These are phyloP conservation scores for Tubosaeta brunneosetosa DNA, from an alignment of 768 basidiomycete species.

Conservation along the genomic window DNA sequence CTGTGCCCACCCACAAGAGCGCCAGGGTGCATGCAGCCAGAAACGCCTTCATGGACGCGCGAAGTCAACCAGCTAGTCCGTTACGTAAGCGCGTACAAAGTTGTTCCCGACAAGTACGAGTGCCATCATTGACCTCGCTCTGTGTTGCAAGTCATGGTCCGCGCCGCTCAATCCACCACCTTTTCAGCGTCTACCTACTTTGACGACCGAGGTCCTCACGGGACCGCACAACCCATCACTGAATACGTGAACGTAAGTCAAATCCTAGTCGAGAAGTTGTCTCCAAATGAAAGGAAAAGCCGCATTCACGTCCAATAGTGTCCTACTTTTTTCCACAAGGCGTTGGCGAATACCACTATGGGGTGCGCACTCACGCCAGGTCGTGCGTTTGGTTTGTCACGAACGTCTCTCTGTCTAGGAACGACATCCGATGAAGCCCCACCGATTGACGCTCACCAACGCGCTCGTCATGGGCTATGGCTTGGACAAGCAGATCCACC, in stretches of 20 bases:
- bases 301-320: constrained; percentile 64
- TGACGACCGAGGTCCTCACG: constrained; percentile 65
- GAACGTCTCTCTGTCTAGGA: constrained; percentile 49
- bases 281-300: constrained; percentile 21
- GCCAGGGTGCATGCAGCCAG: constrained; percentile 12
- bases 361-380: constrained; percentile 47
- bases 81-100: constrained; percentile 17
- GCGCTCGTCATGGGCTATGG: constrained; percentile 95
- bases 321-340: constrained; percentile 96
- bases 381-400: not conserved
- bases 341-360: constrained; percentile 95
- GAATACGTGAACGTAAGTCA: constrained; percentile 67
- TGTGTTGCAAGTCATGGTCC: constrained; percentile 29
- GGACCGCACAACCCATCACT: constrained; percentile 74
- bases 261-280: not conserved
- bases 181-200: constrained; percentile 77
- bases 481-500: constrained; percentile 89
- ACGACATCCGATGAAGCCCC: constrained; percentile 98
- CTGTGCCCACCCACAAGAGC: constrained; percentile 3
- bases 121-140: not conserved
- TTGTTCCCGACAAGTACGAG: not conserved
- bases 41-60: constrained; percentile 14
- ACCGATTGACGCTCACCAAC: constrained; percentile 92
- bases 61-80: not conserved
- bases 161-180: constrained; percentile 40